Evolutionary conservation across 352 stramenopile genomes (phyloP).

Genomic region (Elongisporangium undulatum): DNA sequence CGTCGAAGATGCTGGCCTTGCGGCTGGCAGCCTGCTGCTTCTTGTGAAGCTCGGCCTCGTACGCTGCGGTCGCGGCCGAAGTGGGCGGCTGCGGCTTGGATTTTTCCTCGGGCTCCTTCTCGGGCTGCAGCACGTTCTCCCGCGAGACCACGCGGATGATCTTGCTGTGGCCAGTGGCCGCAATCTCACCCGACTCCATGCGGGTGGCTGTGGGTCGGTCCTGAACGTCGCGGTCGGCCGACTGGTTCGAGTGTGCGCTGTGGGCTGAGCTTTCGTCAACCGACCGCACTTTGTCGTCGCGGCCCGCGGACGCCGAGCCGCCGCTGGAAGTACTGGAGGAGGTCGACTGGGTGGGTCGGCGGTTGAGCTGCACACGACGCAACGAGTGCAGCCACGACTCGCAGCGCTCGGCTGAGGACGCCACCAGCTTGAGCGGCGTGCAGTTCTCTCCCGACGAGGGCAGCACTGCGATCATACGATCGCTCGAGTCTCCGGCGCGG

Average conservation of each 20-base stretch:
- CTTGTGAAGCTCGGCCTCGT: not conserved
- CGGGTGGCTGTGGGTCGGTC: not conserved
- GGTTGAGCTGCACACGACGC: slow-evolving; percentile 46
- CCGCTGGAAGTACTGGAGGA: slow-evolving; percentile 1
- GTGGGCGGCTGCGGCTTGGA: not conserved
- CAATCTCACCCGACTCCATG: not conserved
- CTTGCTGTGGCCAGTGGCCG: not conserved
- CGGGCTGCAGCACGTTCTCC: not conserved
- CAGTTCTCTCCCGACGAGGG: slow-evolving; percentile 38
- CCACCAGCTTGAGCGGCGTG: slow-evolving; percentile 32
- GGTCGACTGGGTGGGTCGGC: slow-evolving; percentile 11
- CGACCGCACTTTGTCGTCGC: slow-evolving; percentile 3
- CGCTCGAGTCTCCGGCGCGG: slow-evolving; percentile 14
- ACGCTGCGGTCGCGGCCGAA: not conserved
- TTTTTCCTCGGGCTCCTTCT: not conserved
- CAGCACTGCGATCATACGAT: slow-evolving; percentile 47
- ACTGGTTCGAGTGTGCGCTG: slow-evolving; percentile 1
- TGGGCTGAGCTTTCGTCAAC: slow-evolving; percentile 1
- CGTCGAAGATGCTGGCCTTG: not conserved
- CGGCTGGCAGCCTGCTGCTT: not conserved
- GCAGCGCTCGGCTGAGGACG: slow-evolving; percentile 33
- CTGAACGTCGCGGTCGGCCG: not conserved
- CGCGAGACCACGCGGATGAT: not conserved
- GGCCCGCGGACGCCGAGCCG: slow-evolving; percentile 4
- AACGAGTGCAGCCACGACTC: slow-evolving; percentile 52